These are phyloP conservation scores for Plasmodium vivax DNA, from an alignment of 169 alveolate species.

Conservation along the genomic window DNA sequence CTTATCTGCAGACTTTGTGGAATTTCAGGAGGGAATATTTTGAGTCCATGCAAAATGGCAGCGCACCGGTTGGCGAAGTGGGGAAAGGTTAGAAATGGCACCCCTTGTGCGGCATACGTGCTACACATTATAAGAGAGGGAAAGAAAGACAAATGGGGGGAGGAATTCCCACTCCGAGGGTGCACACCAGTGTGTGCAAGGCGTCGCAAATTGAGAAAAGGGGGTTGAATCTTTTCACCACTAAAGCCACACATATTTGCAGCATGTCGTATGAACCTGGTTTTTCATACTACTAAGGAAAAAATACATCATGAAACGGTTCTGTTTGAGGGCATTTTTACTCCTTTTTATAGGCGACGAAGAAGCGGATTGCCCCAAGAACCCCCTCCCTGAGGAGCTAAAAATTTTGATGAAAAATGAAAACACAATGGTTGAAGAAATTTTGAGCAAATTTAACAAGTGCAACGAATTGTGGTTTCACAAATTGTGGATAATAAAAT, in stretches of 20 bases:
- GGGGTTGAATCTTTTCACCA: neutral
- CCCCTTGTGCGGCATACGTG: neutral
- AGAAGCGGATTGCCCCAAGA: neutral
- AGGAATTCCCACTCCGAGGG: neutral
- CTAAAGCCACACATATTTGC: neutral
- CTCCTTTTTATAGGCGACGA: slow-evolving; percentile 6
- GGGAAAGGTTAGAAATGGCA: slow-evolving; percentile 14
- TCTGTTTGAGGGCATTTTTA: neutral
- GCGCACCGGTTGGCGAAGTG: neutral
- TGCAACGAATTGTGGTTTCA: slow-evolving; percentile 70
- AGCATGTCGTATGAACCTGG: neutral
- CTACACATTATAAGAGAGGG: neutral
- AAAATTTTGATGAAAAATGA: slow-evolving; percentile 49
- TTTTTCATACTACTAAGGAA: neutral
- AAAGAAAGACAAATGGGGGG: neutral
- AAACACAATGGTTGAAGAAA: slow-evolving; percentile 53
- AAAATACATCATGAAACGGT: neutral
- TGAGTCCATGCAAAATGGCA: slow-evolving; percentile 20
- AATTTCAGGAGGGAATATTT: slow-evolving; percentile 66
- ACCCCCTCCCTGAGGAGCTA: neutral
- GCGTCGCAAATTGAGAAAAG: neutral
- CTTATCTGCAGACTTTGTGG: slow-evolving; percentile 63
- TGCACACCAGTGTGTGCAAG: neutral
- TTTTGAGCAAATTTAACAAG: slow-evolving; percentile 37
- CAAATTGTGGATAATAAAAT: slow-evolving; percentile 60